Conservation (phyloP, 75 land plant genomes). For the Sequoiadendron giganteum region DNA sequence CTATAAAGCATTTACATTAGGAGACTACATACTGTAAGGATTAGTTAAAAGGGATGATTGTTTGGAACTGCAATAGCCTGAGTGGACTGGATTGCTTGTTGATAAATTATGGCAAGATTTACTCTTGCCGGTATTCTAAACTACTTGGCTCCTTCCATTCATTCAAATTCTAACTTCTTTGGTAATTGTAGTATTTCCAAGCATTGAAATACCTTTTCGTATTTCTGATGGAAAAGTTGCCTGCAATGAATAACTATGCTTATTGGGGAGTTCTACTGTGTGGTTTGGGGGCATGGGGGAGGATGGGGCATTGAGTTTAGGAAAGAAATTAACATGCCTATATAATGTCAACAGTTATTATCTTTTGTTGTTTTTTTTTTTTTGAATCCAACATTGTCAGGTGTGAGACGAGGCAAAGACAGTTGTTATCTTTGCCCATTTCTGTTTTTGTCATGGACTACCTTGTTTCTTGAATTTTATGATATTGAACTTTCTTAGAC, state of each 20-base stretch:
- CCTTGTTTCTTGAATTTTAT: too few relatives aligned
- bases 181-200: not conserved
- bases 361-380: too few relatives aligned
- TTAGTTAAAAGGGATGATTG: not conserved
- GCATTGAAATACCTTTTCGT: not conserved
- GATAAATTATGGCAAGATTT: not conserved
- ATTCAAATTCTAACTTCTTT: not conserved
- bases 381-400: not conserved
- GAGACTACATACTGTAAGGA: not conserved
- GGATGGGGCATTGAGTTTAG: not conserved
- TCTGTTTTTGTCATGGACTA: too few relatives aligned
- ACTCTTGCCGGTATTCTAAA: not conserved
- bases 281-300: not conserved
- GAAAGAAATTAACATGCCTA: not conserved
- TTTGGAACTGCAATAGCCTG: not conserved
- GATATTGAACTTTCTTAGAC: too few relatives aligned
- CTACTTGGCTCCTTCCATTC: not conserved
- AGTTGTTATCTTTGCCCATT: too few relatives aligned
- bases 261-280: not conserved
- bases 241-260: not conserved
- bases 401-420: not conserved
- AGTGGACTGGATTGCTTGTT: slow-evolving; percentile 5
- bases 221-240: not conserved
- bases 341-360: too few relatives aligned
- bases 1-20: not conserved